These are phyloP conservation scores for Moniliella sp. DNA, from an alignment of 1,284 basidiomycete genomes.

Conservation along the genomic window DNA sequence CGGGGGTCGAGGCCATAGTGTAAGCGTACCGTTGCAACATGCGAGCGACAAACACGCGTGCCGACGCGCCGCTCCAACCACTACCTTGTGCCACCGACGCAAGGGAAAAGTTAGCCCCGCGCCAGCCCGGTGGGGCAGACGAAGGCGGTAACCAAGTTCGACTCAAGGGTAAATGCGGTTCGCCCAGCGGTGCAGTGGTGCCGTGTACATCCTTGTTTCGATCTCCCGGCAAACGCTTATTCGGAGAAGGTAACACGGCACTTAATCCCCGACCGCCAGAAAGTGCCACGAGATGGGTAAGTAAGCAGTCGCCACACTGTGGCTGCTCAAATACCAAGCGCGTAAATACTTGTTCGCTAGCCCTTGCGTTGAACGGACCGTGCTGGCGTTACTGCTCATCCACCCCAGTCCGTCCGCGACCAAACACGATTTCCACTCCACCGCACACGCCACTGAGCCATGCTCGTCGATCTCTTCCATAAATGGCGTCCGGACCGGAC, in stretches of 20 bases:
- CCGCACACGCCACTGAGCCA: not conserved
- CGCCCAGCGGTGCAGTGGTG: not conserved
- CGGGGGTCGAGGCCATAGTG: constrained; percentile 6
- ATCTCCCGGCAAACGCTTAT: constrained; percentile 1
- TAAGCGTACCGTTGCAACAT: constrained; percentile 13
- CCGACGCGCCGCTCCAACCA: constrained; percentile 2
- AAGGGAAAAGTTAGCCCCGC: constrained; percentile 6
- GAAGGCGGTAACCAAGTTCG: not conserved
- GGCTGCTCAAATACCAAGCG: constrained; percentile 6
- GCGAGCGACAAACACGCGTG: constrained; percentile 5
- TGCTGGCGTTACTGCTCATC: too few relatives aligned
- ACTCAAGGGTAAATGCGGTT: not conserved
- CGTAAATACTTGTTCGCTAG: constrained; percentile 7
- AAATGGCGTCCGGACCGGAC: too few relatives aligned
- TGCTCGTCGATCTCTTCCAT: too few relatives aligned
- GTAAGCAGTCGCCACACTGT: constrained; percentile 12
- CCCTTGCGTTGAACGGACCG: too few relatives aligned
- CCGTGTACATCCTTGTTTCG: not conserved
- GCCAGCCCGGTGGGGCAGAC: constrained; percentile 1
- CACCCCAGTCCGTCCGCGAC: too few relatives aligned
- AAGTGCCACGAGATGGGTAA: constrained; percentile 7
- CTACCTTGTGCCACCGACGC: constrained; percentile 5
- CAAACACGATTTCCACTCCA: not conserved
- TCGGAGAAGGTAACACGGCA: constrained; percentile 7
- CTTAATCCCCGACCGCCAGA: constrained; percentile 6